Conservation (phyloP, 2,329 filamentous ascomycete genomes). For the Dothideomycetes sp. region DNA sequence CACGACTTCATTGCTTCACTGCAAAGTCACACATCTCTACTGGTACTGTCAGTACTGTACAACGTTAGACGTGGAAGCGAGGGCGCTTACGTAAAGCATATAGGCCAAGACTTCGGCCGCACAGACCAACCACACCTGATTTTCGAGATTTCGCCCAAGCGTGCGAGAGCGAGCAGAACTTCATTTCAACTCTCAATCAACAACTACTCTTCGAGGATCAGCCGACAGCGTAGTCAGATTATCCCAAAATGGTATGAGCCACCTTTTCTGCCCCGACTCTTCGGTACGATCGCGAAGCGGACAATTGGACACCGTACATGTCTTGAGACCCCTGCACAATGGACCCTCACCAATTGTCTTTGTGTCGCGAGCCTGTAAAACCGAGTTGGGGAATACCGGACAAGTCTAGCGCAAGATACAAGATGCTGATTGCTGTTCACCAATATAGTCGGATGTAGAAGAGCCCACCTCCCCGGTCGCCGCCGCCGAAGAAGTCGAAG, state of each 20-base stretch:
- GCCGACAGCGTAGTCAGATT: conserved; percentile 24
- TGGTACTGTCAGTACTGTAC: not conserved
- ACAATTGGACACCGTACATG: not conserved
- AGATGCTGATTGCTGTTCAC: conserved; percentile 15
- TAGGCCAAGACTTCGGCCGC: not conserved
- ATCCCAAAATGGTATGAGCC: conserved; percentile 30
- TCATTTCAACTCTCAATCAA: conserved; percentile 4
- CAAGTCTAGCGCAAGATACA: no score
- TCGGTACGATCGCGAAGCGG: not conserved
- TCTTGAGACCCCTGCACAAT: no score
- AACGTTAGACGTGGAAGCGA: no score
- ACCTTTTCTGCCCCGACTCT: not conserved
- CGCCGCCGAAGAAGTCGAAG: conserved; percentile 82
- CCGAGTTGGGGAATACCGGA: no score
- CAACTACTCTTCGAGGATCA: conserved; percentile 31
- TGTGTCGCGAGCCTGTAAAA: no score
- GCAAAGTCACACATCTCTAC: no score
- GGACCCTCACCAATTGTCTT: no score
- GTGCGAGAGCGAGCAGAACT: not conserved
- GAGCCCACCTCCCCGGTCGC: conserved; percentile 79
- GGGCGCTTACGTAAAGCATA: no score
- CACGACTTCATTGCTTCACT: no score
- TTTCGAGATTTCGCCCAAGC: not conserved
- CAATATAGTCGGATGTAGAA: conserved; percentile 95
- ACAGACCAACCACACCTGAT: not conserved